phyloP scores from a whole-genome alignment of 495 filamentous ascomycete species.

The Penicillium tannophilum region DNA sequence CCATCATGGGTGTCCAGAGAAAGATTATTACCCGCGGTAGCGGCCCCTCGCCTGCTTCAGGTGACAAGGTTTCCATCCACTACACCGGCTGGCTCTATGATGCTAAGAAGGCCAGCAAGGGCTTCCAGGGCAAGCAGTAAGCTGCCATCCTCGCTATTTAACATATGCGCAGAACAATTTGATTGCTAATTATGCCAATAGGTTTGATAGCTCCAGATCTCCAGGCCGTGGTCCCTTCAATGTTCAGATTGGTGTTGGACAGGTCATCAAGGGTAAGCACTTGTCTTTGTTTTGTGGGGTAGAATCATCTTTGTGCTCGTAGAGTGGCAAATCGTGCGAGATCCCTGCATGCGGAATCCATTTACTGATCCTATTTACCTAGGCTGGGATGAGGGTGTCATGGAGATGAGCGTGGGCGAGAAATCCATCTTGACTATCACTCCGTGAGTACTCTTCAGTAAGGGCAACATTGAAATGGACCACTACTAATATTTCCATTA shows the following conservation, averaged over 20 bases:
- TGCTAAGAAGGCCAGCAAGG: conserved; percentile 45
- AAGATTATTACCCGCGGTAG: conserved; percentile 50
- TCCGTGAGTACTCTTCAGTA: conserved; percentile 54
- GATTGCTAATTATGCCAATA: conserved; percentile 31
- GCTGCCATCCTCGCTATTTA: conserved; percentile 11
- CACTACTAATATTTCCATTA: conserved; percentile 28
- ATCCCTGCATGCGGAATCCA: neutral
- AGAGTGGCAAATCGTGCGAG: neutral
- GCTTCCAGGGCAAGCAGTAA: conserved; percentile 54
- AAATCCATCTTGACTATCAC: conserved; percentile 78
- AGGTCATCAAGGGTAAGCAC: conserved; percentile 72
- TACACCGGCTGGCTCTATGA: conserved; percentile 85
- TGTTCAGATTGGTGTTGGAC: conserved; percentile 69
- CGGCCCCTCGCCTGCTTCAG: conserved; percentile 55
- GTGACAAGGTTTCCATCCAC: conserved; percentile 76
- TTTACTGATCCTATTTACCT: conserved; percentile 13
- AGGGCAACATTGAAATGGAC: neutral
- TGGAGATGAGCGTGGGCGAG: conserved; percentile 77
- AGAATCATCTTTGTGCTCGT: neutral
- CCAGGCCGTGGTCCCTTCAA: conserved; percentile 61
- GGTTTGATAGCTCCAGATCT: conserved; percentile 75
- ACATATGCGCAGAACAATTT: neutral
- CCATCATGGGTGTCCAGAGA: conserved; percentile 59
- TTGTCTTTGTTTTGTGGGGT: neutral
- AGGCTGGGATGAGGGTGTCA: conserved; percentile 89